Percentiles rank a stretch among this genome's conserved stretches.
Conservation (phyloP, 768 basidiomycete genomes). For the Gloeopeniophorella convolvens region DNA sequence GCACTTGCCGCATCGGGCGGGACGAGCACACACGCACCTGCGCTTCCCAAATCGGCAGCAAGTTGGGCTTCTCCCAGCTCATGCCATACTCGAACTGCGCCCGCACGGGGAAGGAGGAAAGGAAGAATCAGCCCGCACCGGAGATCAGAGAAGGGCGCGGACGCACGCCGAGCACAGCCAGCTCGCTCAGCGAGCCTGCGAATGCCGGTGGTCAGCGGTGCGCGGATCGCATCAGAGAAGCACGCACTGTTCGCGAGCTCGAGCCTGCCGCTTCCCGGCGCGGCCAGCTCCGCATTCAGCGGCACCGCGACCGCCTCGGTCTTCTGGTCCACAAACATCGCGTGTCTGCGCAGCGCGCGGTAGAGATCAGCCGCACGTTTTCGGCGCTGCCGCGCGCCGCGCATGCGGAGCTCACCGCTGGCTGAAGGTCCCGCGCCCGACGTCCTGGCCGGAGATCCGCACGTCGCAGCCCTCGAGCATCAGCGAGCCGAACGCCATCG, state of each 20-base stretch:
- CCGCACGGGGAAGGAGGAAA: not conserved
- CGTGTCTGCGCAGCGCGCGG: constrained; percentile 44
- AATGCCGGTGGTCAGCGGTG: not conserved
- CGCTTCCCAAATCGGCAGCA: constrained; percentile 89
- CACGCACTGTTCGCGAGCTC: constrained; percentile 82
- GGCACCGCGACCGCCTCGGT: constrained; percentile 77
- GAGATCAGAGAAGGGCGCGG: no score
- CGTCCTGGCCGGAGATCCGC: constrained; percentile 89
- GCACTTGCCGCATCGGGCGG: not conserved
- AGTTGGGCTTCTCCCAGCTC: constrained; percentile 79
- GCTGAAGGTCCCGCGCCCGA: constrained; percentile 86
- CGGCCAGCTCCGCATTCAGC: constrained; percentile 60
- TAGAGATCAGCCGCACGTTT: not conserved
- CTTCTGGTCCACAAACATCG: constrained; percentile 87
- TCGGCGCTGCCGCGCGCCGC: not conserved
- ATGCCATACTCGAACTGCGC: constrained; percentile 81
- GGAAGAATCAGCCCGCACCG: no score
- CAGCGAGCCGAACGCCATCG: constrained; percentile 82
- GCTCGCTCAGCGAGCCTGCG: constrained; percentile 79
- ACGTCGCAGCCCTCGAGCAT: constrained; percentile 79
- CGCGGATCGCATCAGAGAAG: not conserved
- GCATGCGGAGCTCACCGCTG: constrained; percentile 42
- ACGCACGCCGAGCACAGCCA: constrained; percentile 81
- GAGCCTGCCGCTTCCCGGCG: constrained; percentile 47
- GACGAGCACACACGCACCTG: constrained; percentile 42